Evolutionary conservation across 192 early-diverging fungal species (phyloP), one percentile per base, ranked within the genome.

Genomic region (Coemansia sp.): DNA sequence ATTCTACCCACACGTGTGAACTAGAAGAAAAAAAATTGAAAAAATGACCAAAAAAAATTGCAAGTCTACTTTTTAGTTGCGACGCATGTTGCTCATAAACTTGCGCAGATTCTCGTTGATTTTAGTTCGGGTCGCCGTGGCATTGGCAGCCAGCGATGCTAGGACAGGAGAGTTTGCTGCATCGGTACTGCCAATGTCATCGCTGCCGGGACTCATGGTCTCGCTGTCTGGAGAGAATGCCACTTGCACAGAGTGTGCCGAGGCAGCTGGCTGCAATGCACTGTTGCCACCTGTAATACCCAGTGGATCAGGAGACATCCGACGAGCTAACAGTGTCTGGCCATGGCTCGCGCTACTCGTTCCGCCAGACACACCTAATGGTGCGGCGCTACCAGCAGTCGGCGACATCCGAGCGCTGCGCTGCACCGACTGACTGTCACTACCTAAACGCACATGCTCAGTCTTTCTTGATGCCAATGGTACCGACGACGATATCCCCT

Each of bases 91-190:
- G 77, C 73, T 79, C 74, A 86, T 77, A 27, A 86, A 75, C 66
- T 75, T 74, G 51, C 85, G 85, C 40, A 86, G 70, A 67, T 86
- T 86, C 33, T 86, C 76, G 70, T 86, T 86, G 46, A 86, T 52
- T 60, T 71, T 72, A 2, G 77, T 62, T 29, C 78, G 71, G 29
- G 78, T 79, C 15, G 82, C 77, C 5, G 76, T 76, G n/a, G 76
- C 81, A n/a, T 78, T 78, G 38, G 81, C 77, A 0, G 76, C 81
- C 44, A 75, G 54, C 34, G 73, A 73, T 24, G 73, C 76, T 10
- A 79, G 67, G 33, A 71, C 77, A 3, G 81, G 81, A 46, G 73
- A 74, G 64, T 55, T 71, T 10, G 65, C 31, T 6, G 36, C 57
- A 42, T 77, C 75, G 3, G 33, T 55, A 51, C 59, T 60, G 11